Conservation (phyloP, 2,329 filamentous ascomycete genomes). For the Ophiocordyceps robertsii region DNA sequence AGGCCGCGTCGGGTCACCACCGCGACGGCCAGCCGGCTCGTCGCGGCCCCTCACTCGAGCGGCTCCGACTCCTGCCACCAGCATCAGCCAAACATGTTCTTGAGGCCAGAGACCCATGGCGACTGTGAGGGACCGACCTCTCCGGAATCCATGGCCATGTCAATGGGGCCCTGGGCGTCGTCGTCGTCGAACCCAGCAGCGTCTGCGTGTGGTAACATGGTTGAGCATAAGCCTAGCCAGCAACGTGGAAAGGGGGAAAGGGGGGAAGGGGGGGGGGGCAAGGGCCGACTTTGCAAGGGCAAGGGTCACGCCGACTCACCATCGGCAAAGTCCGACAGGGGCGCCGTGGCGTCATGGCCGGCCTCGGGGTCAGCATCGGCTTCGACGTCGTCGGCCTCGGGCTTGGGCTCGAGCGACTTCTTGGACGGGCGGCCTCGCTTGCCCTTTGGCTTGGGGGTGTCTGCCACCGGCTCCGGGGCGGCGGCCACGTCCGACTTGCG, state of each 20-base stretch:
- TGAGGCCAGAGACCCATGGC: constrained; percentile 8
- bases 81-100: constrained; percentile 15
- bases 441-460: constrained; percentile 5
- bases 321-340: background rate
- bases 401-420: background rate
- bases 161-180: background rate
- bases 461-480: background rate
- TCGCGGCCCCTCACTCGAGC: constrained; percentile 3
- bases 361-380: constrained; percentile 5
- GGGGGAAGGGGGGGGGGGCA: no score
- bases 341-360: constrained; percentile 2
- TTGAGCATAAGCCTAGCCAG: background rate
- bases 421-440: background rate
- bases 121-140: constrained; percentile 13
- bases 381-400: constrained; percentile 13
- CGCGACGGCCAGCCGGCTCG: background rate
- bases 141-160: constrained; percentile 4
- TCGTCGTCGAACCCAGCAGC: background rate
- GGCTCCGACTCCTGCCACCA: constrained; percentile 7
- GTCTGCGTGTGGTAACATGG: constrained; percentile 1
- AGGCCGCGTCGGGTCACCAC: background rate
- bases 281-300: background rate
- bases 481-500: constrained; percentile 11
- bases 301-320: background rate
- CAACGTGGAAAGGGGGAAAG: no score